phyloP scores from a whole-genome alignment of 2,329 filamentous ascomycete genomes.

The Alternaria incomplexa region DNA sequence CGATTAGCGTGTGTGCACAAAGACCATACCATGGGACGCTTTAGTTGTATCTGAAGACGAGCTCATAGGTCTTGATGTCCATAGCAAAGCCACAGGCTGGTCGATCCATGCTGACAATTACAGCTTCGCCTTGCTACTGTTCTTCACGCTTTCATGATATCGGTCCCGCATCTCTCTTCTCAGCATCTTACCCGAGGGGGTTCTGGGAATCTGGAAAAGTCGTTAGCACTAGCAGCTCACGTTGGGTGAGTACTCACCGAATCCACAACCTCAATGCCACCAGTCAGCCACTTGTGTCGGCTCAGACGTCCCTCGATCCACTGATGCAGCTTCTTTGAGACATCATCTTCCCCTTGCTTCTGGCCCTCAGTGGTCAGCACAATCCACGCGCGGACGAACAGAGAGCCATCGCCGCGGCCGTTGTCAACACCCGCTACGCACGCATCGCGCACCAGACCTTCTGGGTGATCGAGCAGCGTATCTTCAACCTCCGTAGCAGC shows the following conservation, averaged over 20 bases:
- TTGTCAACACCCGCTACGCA: constrained; percentile 43
- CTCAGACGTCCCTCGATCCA: constrained; percentile 33
- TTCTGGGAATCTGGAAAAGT: constrained; percentile 30
- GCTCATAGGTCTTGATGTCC: neutral
- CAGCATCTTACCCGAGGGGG: constrained; percentile 38
- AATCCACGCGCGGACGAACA: constrained; percentile 41
- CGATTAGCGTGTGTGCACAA: neutral
- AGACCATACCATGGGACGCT: fast-evolving
- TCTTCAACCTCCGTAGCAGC: constrained; percentile 57
- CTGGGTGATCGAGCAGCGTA: constrained; percentile 52
- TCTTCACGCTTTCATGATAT: constrained; percentile 33
- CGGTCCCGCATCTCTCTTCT: constrained; percentile 37
- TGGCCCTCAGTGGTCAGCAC: constrained; percentile 28
- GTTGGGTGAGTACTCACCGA: constrained; percentile 19
- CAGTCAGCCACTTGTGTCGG: constrained; percentile 39
- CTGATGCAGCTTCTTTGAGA: constrained; percentile 28
- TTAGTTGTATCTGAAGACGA: neutral
- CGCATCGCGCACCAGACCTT: constrained; percentile 32
- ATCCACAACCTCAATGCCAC: constrained; percentile 37
- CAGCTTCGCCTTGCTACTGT: constrained; percentile 23
- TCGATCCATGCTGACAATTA: neutral
- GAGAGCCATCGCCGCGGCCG: constrained; percentile 33
- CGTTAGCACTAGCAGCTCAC: neutral
- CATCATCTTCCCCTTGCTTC: constrained; percentile 15
- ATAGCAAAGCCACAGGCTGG: neutral